phyloP scores from a whole-genome alignment of 495 filamentous ascomycete species.

The Penicillium psychrofluorescens region DNA sequence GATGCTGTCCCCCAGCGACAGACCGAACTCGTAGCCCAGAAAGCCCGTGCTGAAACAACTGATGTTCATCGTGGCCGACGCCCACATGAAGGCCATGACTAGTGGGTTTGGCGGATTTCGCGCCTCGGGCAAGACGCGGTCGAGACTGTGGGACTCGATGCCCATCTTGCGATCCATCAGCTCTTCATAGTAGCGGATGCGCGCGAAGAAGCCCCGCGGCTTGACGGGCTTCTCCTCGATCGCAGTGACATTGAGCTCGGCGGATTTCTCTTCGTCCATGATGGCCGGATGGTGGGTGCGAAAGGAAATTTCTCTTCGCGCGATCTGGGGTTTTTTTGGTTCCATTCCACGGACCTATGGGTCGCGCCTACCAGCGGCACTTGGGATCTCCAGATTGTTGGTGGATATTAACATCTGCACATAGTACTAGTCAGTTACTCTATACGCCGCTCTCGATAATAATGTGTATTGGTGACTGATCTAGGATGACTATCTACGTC shows the following conservation, averaged over 20 bases:
- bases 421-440: too few relatives aligned
- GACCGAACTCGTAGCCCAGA: constrained; percentile 27
- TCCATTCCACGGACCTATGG: too few relatives aligned
- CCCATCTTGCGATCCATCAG: constrained; percentile 45
- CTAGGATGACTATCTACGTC: too few relatives aligned
- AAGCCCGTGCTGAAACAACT: constrained; percentile 41
- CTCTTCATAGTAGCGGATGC: constrained; percentile 37
- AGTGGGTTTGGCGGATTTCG: constrained; percentile 19
- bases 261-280: constrained; percentile 16
- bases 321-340: too few relatives aligned
- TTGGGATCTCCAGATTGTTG: too few relatives aligned
- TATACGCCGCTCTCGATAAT: too few relatives aligned
- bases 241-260: constrained; percentile 35
- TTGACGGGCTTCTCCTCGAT: constrained; percentile 11
- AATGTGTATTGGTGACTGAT: too few relatives aligned
- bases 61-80: constrained; percentile 47
- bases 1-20: constrained; percentile 27
- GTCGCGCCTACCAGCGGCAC: too few relatives aligned
- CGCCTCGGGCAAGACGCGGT: constrained; percentile 44
- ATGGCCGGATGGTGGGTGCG: background rate
- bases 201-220: constrained; percentile 19
- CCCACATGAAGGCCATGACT: constrained; percentile 47
- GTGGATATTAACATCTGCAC: too few relatives aligned
- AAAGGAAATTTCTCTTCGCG: too few relatives aligned
- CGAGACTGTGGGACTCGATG: constrained; percentile 45